Evolutionary conservation across 768 basidiomycete genomes (phyloP), one percentile per base, ranked within the genome.

Genomic region (Suillus paluster): DNA sequence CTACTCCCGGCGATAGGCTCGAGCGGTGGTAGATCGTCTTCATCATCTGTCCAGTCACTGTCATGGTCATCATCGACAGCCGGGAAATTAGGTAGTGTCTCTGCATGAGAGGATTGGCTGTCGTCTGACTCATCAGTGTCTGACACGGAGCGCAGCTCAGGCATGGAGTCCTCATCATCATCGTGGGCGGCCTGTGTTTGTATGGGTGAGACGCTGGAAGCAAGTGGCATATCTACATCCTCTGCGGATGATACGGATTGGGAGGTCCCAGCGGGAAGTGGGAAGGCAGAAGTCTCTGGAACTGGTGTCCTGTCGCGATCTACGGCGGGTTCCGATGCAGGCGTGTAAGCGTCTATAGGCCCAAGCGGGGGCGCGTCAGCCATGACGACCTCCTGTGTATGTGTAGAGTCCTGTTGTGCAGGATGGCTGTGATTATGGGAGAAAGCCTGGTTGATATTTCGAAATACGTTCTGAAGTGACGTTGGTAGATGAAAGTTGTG

Each of bases 131-230:
- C 74, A 27, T 76, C 76, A 23, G 77, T 78, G 63, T 79, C 75
- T 12, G 77, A 73, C 6, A 80, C 67, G 5, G 78, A 72, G 57
- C 75, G 76, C 23, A 83, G 71, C 0, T 72, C 76, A 12, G 83
- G 83, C 77, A 83, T 78, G 14, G 74, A 77, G 57, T 76, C 77
- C 33, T 76, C 74, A 42, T 76, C 75, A 38, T 77, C 75, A 30
- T 75, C 68, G 12, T 2, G 66, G 7, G 4, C 60, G 53, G 30
- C 58, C 39, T 33, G 19, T 19, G 17, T 50, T 65, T 17, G 44
- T 10, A 14, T n/a, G 21, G 42, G 27, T 21, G 64, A 21, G 12
- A 23, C 10, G 25, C 34, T 44, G 2, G 34, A 48, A 27, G 41
- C 42, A 17, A 58, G 30, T 44, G 64, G 58, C 33, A 67, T 64